Evolutionary conservation across 2,329 filamentous ascomycete genomes (phyloP).

Genomic region (Beauveria sp.): DNA sequence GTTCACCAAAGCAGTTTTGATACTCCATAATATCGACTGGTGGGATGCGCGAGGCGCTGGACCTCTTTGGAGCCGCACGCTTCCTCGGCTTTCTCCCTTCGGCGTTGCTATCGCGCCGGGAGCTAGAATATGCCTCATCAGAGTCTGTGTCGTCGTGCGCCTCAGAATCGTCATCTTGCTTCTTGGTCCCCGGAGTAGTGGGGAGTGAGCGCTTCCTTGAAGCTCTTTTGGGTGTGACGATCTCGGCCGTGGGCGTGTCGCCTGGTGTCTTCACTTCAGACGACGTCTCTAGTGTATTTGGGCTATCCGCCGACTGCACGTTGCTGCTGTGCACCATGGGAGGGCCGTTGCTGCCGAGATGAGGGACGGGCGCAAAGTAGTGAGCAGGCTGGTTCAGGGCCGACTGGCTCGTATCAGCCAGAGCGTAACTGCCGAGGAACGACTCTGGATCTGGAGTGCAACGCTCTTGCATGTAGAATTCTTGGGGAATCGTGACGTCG

Average conservation of each 20-base stretch:
- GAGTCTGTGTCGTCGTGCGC: background rate
- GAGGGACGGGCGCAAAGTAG: constrained; percentile 24
- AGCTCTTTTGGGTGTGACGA: background rate
- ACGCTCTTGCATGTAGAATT: constrained; percentile 31
- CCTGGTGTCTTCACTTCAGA: constrained; percentile 1
- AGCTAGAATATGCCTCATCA: background rate
- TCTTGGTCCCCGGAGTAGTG: background rate
- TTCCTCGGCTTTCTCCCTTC: constrained; percentile 2
- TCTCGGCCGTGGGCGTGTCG: background rate
- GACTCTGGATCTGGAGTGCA: constrained; percentile 29
- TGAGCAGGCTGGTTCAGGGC: constrained; percentile 12
- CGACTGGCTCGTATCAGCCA: constrained; percentile 24
- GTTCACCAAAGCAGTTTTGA: constrained; percentile 27
- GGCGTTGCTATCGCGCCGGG: background rate
- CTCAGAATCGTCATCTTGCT: background rate
- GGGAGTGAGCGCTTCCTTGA: background rate
- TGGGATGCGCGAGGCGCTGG: background rate
- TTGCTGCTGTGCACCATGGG: constrained; percentile 19
- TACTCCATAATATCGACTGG: constrained; percentile 23
- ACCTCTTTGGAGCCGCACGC: background rate
- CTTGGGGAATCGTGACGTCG: constrained; percentile 27
- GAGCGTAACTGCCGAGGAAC: constrained; percentile 29
- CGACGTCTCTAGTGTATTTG: background rate
- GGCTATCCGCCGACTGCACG: constrained; percentile 13
- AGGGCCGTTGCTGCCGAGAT: constrained; percentile 20